Percentiles rank a stretch among this genome's conserved stretches.
Evolutionary conservation across 208 protist species (phyloP).

Genomic region (Acanthamoeba lenticulata): DNA sequence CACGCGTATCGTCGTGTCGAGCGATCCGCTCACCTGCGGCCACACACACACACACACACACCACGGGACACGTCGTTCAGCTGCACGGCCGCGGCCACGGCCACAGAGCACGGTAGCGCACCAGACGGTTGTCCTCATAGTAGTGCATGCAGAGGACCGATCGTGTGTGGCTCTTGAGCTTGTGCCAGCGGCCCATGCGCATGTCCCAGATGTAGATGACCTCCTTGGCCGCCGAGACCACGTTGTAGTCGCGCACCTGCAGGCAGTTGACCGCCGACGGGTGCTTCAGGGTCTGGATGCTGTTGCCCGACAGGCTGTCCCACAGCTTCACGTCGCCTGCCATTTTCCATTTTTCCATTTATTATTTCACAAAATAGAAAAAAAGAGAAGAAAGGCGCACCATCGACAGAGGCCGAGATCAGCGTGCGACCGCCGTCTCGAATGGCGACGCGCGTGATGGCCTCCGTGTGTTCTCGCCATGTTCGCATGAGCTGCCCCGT

Average conservation of each 20-base stretch:
- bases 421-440: not conserved
- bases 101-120: not conserved
- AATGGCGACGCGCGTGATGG: slow-evolving; percentile 7
- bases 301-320: slow-evolving; percentile 28
- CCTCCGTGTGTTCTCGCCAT: not conserved
- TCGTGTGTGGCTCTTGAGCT: slow-evolving; percentile 8
- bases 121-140: slow-evolving; percentile 40
- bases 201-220: slow-evolving; percentile 28
- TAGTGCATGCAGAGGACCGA: slow-evolving; percentile 37
- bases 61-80: not conserved
- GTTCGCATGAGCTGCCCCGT: slow-evolving; percentile 4
- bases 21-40: not conserved
- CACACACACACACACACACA: not conserved
- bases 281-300: slow-evolving; percentile 20
- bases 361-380: not conserved
- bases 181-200: slow-evolving; percentile 37
- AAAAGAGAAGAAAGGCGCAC: not conserved
- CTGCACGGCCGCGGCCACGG: not conserved
- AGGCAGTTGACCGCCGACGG: slow-evolving; percentile 38
- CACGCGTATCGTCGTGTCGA: slow-evolving; percentile 23
- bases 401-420: not conserved
- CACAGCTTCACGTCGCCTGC: slow-evolving; percentile 41
- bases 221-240: not conserved
- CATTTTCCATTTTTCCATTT: not conserved
- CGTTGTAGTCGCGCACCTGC: slow-evolving; percentile 18